Evolutionary conservation across 306 rosid genomes (phyloP).

Genomic region (Prosopis cineraria): DNA sequence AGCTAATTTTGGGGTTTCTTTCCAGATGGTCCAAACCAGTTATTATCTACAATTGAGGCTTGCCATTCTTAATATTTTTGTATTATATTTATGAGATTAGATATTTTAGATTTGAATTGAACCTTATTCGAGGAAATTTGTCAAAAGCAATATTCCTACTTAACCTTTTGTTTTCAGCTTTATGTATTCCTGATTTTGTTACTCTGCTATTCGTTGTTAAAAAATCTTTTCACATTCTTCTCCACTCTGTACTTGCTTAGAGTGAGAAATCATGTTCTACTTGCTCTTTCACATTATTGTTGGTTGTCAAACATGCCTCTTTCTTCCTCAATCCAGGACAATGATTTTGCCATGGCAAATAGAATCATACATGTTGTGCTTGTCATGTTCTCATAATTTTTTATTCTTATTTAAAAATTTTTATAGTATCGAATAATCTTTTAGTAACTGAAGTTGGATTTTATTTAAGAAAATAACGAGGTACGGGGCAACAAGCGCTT

Average conservation of each 20-base stretch:
- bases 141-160: neutral
- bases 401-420: neutral
- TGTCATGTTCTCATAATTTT: neutral
- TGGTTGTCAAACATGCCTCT: neutral
- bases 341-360: too few species aligned
- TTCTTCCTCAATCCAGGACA: too few species aligned
- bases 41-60: constrained; percentile 26
- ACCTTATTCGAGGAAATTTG: neutral
- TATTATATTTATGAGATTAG: constrained; percentile 8
- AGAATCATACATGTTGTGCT: neutral
- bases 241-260: neutral
- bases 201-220: neutral
- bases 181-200: neutral
- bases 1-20: constrained; percentile 33
- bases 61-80: constrained; percentile 36
- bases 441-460: too few species aligned
- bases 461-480: too few species aligned
- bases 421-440: too few species aligned
- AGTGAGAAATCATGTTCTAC: neutral
- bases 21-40: neutral
- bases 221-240: neutral
- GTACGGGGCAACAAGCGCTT: too few species aligned
- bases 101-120: neutral
- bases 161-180: neutral
- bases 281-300: neutral